These are phyloP conservation scores for Apostasia ramifera DNA, from an alignment of 106 monocot species.

Conservation along the genomic window DNA sequence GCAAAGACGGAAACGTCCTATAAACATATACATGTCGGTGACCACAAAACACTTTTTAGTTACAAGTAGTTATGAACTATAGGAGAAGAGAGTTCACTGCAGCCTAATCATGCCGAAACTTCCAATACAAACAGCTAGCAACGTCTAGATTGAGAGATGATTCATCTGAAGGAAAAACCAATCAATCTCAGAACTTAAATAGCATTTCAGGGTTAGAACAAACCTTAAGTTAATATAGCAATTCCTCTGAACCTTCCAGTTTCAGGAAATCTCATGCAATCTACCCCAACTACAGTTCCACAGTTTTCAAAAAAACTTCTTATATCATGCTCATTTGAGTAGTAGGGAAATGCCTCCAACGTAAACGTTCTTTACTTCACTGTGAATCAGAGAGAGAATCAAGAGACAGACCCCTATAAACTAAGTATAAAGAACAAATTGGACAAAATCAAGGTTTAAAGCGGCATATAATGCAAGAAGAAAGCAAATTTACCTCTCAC, in stretches of 20 bases:
- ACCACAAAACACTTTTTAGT: background rate
- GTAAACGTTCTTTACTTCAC: conserved; percentile 77
- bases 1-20: too few relatives aligned
- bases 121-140: background rate
- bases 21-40: too few relatives aligned
- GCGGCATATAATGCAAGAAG: background rate
- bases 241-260: conserved; percentile 96
- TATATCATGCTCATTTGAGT: conserved; percentile 94
- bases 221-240: conserved; percentile 90
- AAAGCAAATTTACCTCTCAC: conserved; percentile 22
- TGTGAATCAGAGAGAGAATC: conserved; percentile 19
- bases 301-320: conserved; percentile 86
- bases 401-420: background rate
- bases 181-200: background rate
- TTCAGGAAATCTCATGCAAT: conserved; percentile 97
- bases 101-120: background rate
- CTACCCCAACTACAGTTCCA: conserved; percentile 71
- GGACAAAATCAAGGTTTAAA: background rate
- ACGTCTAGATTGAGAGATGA: background rate
- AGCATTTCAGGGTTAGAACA: conserved; percentile 2
- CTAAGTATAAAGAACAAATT: background rate
- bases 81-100: background rate
- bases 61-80: background rate
- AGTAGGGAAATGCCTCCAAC: conserved; percentile 97
- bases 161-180: background rate